Evolutionary conservation across 176 grass and related monocot genomes (phyloP).

Genomic region (Puya raimondii): DNA sequence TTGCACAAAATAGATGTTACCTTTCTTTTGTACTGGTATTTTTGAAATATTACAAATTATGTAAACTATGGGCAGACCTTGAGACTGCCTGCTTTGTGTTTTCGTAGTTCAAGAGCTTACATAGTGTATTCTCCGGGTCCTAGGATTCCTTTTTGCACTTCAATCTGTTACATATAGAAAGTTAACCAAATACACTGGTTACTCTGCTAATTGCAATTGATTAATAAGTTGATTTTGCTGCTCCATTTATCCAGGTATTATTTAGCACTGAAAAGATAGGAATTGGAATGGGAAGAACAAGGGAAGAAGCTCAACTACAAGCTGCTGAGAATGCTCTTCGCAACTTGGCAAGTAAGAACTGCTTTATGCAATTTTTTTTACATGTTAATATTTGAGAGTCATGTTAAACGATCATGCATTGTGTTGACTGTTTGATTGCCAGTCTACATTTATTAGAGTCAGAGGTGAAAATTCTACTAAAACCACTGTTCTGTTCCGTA

Average conservation of each 20-base stretch:
- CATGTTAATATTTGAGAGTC: not conserved
- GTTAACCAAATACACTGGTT: not conserved
- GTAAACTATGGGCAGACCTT: too few relatives aligned
- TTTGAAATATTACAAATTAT: too few relatives aligned
- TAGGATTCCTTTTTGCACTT: too few relatives aligned
- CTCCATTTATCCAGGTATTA: constrained; percentile 46
- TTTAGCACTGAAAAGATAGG: constrained; percentile 92
- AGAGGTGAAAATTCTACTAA: not conserved
- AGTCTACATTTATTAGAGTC: not conserved
- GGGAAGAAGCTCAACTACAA: constrained; percentile 78
- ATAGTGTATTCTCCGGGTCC: too few relatives aligned
- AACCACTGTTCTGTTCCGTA: not conserved
- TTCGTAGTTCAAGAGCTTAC: too few relatives aligned
- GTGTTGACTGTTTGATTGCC: not conserved
- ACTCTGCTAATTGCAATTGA: not conserved
- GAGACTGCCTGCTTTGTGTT: too few relatives aligned
- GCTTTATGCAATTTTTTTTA: not conserved
- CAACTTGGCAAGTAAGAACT: constrained; percentile 66
- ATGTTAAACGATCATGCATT: not conserved
- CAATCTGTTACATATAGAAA: too few relatives aligned
- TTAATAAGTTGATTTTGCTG: not conserved
- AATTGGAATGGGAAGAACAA: constrained; percentile 77
- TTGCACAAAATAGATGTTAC: too few relatives aligned
- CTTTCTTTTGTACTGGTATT: too few relatives aligned
- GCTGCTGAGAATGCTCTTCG: constrained; percentile 87